A percentile compares a stretch with the other conserved stretches of the same genome.
phyloP scores from a whole-genome alignment of 2,329 filamentous ascomycete genomes.

The Coleophoma crateriformis region DNA sequence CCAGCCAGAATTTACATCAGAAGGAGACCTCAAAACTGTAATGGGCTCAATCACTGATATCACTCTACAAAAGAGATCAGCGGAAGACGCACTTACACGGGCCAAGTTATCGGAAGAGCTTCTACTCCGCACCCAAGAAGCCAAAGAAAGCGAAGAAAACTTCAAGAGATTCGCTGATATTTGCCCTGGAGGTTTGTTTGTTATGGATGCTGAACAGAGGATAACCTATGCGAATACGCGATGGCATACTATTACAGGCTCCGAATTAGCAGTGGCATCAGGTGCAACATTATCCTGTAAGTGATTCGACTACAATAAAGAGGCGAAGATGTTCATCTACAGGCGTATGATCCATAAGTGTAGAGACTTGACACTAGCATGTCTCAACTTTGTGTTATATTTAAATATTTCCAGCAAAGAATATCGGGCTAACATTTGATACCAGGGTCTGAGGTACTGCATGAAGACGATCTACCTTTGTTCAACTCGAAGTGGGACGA shows the following conservation, averaged over 20 bases:
- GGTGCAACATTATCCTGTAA: constrained; percentile 52
- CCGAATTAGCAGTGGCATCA: constrained; percentile 31
- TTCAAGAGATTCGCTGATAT: constrained; percentile 81
- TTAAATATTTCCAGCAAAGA: too few species aligned
- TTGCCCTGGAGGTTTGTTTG: constrained; percentile 76
- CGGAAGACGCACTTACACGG: constrained; percentile 74
- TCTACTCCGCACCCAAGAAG: constrained; percentile 54
- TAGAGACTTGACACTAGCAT: too few species aligned
- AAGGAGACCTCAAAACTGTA: constrained; percentile 62
- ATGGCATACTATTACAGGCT: constrained; percentile 59
- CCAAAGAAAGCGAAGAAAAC: constrained; percentile 62
- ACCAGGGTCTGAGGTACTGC: constrained; percentile 57
- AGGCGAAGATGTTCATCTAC: too few species aligned
- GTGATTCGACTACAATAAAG: too few species aligned
- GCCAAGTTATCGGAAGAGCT: constrained; percentile 73
- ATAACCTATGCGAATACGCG: constrained; percentile 75
- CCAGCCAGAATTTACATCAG: constrained; percentile 61
- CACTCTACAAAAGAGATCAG: constrained; percentile 75
- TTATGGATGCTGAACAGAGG: constrained; percentile 60
- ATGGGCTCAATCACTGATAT: constrained; percentile 82
- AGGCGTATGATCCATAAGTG: too few species aligned
- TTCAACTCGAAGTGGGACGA: constrained; percentile 55
- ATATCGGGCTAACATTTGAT: not conserved
- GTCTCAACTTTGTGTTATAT: too few species aligned
- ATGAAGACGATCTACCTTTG: constrained; percentile 53